Evolutionary conservation across 2,329 filamentous ascomycete species (phyloP), one percentile per base, ranked within the genome.

Genomic region (Fusarium coicis): DNA sequence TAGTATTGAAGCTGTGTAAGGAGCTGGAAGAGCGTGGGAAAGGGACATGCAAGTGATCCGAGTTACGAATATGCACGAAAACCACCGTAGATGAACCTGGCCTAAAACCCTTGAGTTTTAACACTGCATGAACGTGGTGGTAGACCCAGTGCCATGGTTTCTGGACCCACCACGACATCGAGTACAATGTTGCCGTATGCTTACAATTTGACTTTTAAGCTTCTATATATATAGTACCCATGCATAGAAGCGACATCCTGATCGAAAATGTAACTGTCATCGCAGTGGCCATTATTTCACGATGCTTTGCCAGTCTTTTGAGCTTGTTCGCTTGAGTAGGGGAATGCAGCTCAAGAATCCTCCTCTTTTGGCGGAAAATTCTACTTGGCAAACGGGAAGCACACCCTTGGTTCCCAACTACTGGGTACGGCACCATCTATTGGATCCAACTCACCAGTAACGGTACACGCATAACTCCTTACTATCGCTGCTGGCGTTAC

Each of bases 1-100:
- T 23, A 43, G 15, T 9, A 16, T 23, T 7, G 15, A 10, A 7
- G 14, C 10, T 4, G n/a, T 16, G 4, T 16, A 23, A 23, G 14
- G 14, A 15, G 14, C 14, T 42, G 40, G 6, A 8, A 10, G 0
- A 10, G 0, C 14, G 7, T 6, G 21, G 6, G 7, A 43, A 10
- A 43, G 40, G 40, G n/a, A 6, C 21, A 6, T 43, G 40, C 4
- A 23, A 6, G 15, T 23, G n/a, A 9, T 16, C 10, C 15, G 14
- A 14, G n/a, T 16, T 23, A 16, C n/a, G 15, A 43, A 23, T 23
- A 23, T 43, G n/a, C n/a, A 43, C n/a, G 15, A 23, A 43, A 16
- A 7, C n/a, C 16, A 23, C 15, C 1, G 5, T 23, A 23, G 14
- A 7, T 16, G 6, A 23, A 16, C n/a, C n/a, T 43, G 14, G 5